A percentile compares a stretch with the other conserved stretches of the same genome.
Conservation (phyloP, 2,329 filamentous ascomycete genomes). For the Fusarium caatingaense region DNA sequence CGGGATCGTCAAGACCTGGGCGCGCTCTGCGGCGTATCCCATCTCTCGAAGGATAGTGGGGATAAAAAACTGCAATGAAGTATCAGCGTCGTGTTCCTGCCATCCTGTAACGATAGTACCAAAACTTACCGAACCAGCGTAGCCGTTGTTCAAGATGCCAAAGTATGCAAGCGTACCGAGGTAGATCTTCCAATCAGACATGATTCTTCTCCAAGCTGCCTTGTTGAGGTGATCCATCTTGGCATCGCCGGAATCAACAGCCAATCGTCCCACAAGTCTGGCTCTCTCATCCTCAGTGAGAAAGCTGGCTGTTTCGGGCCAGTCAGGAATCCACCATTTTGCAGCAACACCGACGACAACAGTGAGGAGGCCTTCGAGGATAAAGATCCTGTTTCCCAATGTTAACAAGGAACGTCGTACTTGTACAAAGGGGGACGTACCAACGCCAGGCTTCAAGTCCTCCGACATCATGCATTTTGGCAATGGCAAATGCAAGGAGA, state of each 20-base stretch:
- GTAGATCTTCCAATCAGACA: conserved; percentile 66
- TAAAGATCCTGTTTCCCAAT: conserved; percentile 63
- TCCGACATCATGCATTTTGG: conserved; percentile 13
- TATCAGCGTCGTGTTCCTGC: accelerated
- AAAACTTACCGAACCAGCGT: conserved; percentile 59
- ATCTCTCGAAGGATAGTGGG: conserved; percentile 72
- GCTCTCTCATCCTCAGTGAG: conserved; percentile 77
- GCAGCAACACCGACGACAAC: conserved; percentile 72
- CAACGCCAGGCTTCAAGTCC: conserved; percentile 12
- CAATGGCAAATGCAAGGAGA: conserved; percentile 2
- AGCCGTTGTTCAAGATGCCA: conserved; percentile 63
- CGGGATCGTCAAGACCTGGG: conserved; percentile 73
- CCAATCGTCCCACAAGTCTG: conserved; percentile 76
- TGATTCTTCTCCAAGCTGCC: conserved; percentile 67
- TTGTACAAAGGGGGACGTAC: neutral
- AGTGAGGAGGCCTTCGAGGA: conserved; percentile 76
- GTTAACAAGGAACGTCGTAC: accelerated
- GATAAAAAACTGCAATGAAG: conserved; percentile 57
- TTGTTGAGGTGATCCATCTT: conserved; percentile 47
- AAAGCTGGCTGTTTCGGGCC: conserved; percentile 81
- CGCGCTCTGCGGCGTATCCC: conserved; percentile 66
- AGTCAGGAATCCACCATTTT: conserved; percentile 82
- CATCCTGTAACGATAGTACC: accelerated
- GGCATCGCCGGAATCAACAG: neutral
- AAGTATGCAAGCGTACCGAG: conserved; percentile 1